These are phyloP conservation scores for Tillandsia fasciculata DNA, from an alignment of 176 grass and related monocot genomes.

Conservation along the genomic window DNA sequence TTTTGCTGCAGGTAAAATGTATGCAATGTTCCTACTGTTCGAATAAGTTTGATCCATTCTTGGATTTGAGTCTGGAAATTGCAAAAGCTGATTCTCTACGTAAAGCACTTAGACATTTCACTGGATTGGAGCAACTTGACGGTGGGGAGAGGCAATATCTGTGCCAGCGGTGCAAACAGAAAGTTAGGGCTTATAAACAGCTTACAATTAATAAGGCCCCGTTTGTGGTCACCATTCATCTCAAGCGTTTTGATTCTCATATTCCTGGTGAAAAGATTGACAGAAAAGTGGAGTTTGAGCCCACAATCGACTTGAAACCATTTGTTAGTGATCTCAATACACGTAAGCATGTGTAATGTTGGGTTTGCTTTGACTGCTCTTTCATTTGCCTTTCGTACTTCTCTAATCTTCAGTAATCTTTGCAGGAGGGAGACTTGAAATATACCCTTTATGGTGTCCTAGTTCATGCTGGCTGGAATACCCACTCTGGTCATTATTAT, in stretches of 20 bases:
- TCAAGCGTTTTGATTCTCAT: conserved; percentile 84
- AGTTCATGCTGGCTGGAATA: conserved; percentile 89
- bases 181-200: conserved; percentile 78
- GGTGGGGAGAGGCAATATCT: conserved; percentile 77
- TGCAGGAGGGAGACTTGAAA: conserved; percentile 60
- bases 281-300: conserved; percentile 76
- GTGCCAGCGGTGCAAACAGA: conserved; percentile 80
- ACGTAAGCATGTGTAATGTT: conserved; percentile 8
- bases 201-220: conserved; percentile 80
- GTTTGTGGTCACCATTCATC: conserved; percentile 79
- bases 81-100: conserved; percentile 62
- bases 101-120: conserved; percentile 76
- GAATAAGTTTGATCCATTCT: conserved; percentile 89
- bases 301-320: conserved; percentile 62
- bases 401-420: conserved; percentile 6
- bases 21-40: conserved; percentile 66
- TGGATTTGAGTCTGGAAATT: conserved; percentile 98
- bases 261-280: conserved; percentile 86
- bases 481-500: conserved; percentile 91
- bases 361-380: not conserved
- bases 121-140: conserved; percentile 64
- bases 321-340: conserved; percentile 85
- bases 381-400: not conserved
- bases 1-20: conserved; percentile 72
- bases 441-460: conserved; percentile 95